These are phyloP conservation scores for Pseudogymnoascus sp. DNA, from an alignment of 2,329 filamentous ascomycete species.

Conservation along the genomic window DNA sequence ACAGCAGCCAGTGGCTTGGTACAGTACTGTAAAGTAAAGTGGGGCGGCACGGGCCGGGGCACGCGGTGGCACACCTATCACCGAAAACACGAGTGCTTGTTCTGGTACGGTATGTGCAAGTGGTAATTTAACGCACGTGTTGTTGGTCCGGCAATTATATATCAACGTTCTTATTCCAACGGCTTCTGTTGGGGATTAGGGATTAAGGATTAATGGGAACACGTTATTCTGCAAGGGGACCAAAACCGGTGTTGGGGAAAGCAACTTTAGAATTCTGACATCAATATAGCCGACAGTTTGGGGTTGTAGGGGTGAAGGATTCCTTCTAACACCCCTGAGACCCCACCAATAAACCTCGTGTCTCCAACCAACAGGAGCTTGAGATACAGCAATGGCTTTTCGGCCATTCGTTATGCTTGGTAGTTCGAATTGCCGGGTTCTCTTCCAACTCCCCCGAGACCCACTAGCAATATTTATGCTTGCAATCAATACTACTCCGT, in stretches of 20 bases:
- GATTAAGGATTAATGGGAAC: background rate
- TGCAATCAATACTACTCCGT: background rate
- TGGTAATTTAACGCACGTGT: too few relatives aligned
- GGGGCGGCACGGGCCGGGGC: background rate
- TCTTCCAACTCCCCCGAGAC: background rate
- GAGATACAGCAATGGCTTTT: background rate
- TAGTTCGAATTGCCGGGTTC: background rate
- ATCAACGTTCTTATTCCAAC: background rate
- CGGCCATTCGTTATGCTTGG: background rate
- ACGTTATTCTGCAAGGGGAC: background rate
- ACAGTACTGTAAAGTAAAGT: too few relatives aligned
- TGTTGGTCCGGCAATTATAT: background rate
- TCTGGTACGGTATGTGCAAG: too few relatives aligned
- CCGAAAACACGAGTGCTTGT: too few relatives aligned
- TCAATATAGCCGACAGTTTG: too few relatives aligned
- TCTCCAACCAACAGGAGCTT: too few relatives aligned
- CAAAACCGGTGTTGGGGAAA: background rate
- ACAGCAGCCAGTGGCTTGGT: background rate
- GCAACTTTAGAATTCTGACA: background rate
- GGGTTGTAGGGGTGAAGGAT: too few relatives aligned
- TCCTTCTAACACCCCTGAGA: too few relatives aligned
- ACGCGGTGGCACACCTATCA: background rate
- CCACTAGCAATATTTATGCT: background rate
- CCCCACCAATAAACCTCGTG: too few relatives aligned
- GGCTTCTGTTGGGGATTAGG: background rate